Conservation (phyloP, 345 rosid genomes). For the Salix exigua region DNA sequence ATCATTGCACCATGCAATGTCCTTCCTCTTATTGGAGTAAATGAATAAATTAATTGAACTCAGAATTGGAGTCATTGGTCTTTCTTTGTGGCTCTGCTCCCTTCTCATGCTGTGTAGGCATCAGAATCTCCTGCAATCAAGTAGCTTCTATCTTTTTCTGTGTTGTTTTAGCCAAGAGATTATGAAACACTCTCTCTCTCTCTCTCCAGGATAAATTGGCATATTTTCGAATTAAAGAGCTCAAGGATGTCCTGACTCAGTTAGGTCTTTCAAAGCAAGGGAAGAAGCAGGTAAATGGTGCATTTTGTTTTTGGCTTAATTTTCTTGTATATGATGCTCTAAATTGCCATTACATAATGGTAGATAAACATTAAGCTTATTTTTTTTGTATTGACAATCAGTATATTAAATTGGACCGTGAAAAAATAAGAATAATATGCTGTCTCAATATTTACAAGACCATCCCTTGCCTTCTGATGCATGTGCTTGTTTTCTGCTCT, state of each 20-base stretch:
- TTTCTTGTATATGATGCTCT: background rate
- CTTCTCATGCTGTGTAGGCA: background rate
- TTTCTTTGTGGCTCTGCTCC: background rate
- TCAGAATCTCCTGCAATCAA: background rate
- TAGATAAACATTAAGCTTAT: background rate
- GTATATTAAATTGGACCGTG: background rate
- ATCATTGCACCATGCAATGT: background rate
- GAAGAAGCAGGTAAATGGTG: conserved; percentile 69
- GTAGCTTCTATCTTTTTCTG: background rate
- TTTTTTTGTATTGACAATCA: background rate
- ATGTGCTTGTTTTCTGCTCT: background rate
- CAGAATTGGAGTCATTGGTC: background rate
- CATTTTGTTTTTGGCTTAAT: background rate
- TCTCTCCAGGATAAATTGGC: conserved; percentile 67
- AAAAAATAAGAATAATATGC: too few species aligned
- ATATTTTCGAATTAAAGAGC: conserved; percentile 88
- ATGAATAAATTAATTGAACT: background rate
- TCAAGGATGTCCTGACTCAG: conserved; percentile 87
- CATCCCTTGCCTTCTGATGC: background rate
- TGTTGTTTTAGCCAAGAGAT: background rate
- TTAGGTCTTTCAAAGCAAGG: conserved; percentile 96
- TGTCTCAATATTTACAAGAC: background rate
- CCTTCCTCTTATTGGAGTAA: background rate
- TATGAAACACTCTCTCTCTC: background rate
- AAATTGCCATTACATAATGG: background rate